Evolutionary conservation across 345 rosid species (phyloP), one percentile per base, ranked within the genome.

Genomic region (Erysimum cheiranthoides): DNA sequence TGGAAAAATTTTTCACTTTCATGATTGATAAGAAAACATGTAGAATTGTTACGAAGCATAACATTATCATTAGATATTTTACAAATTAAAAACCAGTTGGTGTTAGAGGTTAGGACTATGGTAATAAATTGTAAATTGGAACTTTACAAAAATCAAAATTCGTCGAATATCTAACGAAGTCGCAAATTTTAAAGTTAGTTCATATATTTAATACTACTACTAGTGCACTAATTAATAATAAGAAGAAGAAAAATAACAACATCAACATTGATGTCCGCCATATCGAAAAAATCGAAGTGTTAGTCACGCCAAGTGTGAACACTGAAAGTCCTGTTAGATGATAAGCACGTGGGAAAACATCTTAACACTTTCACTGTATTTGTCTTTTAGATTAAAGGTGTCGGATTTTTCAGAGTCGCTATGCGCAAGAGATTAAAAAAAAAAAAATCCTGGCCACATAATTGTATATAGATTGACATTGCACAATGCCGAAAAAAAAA

Each of bases 331-430:
- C 11, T 8, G 34, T 5, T 13, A 34, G 74, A 70, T 16, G 79
- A 68, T 30, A 31, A 53, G 65, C 70, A 61, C 70, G 80, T 76
- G 75, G 32, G 75, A 76, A 76, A 70, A 43, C 80, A 54, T 31
- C 16, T 35, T 12, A 68, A 54, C 59, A 45, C 43, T 62, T 76
- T 62, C 51, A 76, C 27, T 53, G 56, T 35, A 52, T 30, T 69
- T 67, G 46, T 75, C 79, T 52, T 66, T 69, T 34, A 10, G 42
- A 62, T 8, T 34, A 25, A 76, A 36, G 51, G 54, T 70, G 36
- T 54, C 18, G 35, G 42, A 3, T 2, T 61, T 70, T 28, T 34
- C 10, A 38, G 46, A 11, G 45, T 51, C 12, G 1, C 39, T 43
- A 7, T 46, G 14, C 8, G 5, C 21, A 10, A 9, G 13, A 21